Base-by-base conservation (phyloP, 2,329 filamentous ascomycete species). In the Fonsecaea multimorphosa region DNA sequence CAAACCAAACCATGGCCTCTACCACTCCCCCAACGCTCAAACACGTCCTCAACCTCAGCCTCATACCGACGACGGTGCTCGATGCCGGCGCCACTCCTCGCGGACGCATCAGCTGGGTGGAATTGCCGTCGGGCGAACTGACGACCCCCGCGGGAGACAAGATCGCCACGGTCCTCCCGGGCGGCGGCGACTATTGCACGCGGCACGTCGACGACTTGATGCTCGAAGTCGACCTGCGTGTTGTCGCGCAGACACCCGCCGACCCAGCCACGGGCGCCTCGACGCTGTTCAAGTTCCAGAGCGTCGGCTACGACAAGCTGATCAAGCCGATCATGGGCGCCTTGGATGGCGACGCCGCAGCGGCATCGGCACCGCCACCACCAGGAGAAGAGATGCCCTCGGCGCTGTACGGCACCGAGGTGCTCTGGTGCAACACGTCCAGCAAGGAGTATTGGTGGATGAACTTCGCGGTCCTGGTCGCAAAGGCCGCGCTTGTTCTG, bases 111-210 rank as follows among this genome's bases (percentile, higher is more conserved):
- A 59, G 49, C 57, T 59, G 57, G 57, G 44, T 59, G 1, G 29
- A 51, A 27, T 14, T 34, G 12, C 32, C 57, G n/a, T 24, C 40
- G 7, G 44, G 57, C 31, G 22, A 31, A 22, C 40, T 60, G 29
- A 51, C 44, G 24, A 60, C 57, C 2, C 57, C 57, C 11, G 2
- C 14, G 0, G 57, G 57, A 16, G 6, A 8, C 8, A 8, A 32
- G 40, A 34, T 60, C 40, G 57, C 57, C 40, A 36, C 57, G 29
- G 19, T 52, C 19, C 44, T 60, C 0, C 57, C 57, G 19, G 29
- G 57, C n/a, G 57, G 57, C 9, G 57, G 57, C 31, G 57, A 60
- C 57, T 60, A 52, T 44, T 60, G 44, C 44, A 60, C 57, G 12
- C 57, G 57, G 2, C 57, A 60, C 57, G 44, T 60, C 44, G 40